These are phyloP conservation scores for carrot (Daucus carota) DNA, from an alignment of 129 eudicot species.

Conservation along the genomic window DH1_v3.0 NC_030382.2:51339501-51340000, in stretches of 20 bases:
- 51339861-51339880: background rate
- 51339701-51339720: background rate
- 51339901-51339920: too few species aligned
- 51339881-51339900: background rate
- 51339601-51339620: background rate
- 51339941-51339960: slow-evolving; percentile 18
- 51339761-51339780: background rate
- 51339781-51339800: slow-evolving; percentile 4
- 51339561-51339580: background rate
- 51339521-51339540: background rate
- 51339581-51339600: background rate
- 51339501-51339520: background rate
- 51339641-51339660: background rate
- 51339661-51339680: background rate
- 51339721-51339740: background rate
- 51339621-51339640: background rate
- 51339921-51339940: background rate
- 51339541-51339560: background rate
- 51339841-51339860: background rate
- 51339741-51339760: background rate
- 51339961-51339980: slow-evolving; percentile 36
- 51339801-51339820: background rate
- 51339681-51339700: background rate
- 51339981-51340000: slow-evolving; percentile 18
- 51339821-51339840: background rate